phyloP scores from a whole-genome alignment of 306 rosid species.

The Trichosanthes truncata region DNA sequence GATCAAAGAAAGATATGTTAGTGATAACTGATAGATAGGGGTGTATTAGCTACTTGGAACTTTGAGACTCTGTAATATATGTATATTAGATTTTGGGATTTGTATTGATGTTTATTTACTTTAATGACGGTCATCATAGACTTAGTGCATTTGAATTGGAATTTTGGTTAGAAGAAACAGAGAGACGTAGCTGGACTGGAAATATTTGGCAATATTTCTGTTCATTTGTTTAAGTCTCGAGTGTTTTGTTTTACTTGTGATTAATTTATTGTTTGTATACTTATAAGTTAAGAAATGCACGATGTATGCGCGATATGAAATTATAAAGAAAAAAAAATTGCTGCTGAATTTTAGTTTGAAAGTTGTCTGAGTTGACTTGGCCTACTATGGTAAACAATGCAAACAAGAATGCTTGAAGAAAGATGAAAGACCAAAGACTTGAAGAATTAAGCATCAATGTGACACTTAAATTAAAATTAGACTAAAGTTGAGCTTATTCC shows the following conservation, averaged over 20 bases:
- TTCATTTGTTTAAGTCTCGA: neutral
- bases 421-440: neutral
- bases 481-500: neutral
- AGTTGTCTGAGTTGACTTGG: neutral
- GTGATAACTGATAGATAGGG: neutral
- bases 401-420: neutral
- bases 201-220: neutral
- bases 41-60: neutral
- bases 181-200: neutral
- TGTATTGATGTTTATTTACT: neutral
- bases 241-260: neutral
- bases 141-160: neutral
- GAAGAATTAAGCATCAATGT: neutral
- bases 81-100: neutral
- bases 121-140: neutral
- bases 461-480: neutral
- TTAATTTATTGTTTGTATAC: neutral
- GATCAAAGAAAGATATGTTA: neutral
- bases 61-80: constrained; percentile 5
- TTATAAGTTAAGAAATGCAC: neutral
- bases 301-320: neutral
- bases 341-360: neutral
- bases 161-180: neutral
- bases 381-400: neutral
- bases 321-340: neutral